A percentile compares a stretch with the other conserved stretches of the same genome.
Conservation (phyloP, 1,139 yeast genomes). For the Taphrina communis region DNA sequence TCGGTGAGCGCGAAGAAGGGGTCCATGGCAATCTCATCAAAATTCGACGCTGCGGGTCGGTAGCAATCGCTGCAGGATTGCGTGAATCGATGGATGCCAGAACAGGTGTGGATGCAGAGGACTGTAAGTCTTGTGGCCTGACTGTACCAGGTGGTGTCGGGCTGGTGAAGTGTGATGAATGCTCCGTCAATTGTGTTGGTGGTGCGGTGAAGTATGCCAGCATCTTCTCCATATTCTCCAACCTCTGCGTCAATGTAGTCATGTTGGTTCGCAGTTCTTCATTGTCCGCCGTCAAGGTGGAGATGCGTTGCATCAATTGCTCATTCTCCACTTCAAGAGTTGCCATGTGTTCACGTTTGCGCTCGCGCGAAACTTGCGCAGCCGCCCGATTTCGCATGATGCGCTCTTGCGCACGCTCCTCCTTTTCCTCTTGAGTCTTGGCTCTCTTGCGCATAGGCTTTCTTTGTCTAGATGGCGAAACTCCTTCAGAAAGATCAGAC, state of each 20-base stretch:
- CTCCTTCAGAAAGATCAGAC: slow-evolving; percentile 2
- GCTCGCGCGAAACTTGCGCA: slow-evolving; percentile 96
- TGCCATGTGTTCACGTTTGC: slow-evolving; percentile 91
- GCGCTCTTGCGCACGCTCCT: slow-evolving; percentile 90
- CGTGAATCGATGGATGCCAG: slow-evolving; percentile 34
- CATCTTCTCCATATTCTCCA: slow-evolving; percentile 30
- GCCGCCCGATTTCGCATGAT: slow-evolving; percentile 93
- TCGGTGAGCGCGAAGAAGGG: slow-evolving; percentile 25
- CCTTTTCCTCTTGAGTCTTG: slow-evolving; percentile 94
- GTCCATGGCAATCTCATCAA: slow-evolving; percentile 16
- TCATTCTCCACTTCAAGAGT: slow-evolving; percentile 62
- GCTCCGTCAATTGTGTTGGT: background rate
- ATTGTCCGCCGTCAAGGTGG: slow-evolving; percentile 22
- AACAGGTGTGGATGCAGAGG: slow-evolving; percentile 12
- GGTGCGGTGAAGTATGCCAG: slow-evolving; percentile 26
- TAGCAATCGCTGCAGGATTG: slow-evolving; percentile 41
- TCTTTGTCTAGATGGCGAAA: background rate
- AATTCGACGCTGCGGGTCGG: slow-evolving; percentile 40
- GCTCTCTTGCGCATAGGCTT: slow-evolving; percentile 97
- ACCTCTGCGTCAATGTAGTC: slow-evolving; percentile 10
- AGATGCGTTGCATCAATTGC: slow-evolving; percentile 24
- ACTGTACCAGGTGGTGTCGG: slow-evolving; percentile 24
- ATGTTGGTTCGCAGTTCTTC: slow-evolving; percentile 5
- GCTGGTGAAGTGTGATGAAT: background rate
- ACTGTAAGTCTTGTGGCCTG: slow-evolving; percentile 14